Evolutionary conservation across 2,329 filamentous ascomycete species (phyloP), one percentile per base, ranked within the genome.

Genomic region (Penicillium aurantiogriseum): DNA sequence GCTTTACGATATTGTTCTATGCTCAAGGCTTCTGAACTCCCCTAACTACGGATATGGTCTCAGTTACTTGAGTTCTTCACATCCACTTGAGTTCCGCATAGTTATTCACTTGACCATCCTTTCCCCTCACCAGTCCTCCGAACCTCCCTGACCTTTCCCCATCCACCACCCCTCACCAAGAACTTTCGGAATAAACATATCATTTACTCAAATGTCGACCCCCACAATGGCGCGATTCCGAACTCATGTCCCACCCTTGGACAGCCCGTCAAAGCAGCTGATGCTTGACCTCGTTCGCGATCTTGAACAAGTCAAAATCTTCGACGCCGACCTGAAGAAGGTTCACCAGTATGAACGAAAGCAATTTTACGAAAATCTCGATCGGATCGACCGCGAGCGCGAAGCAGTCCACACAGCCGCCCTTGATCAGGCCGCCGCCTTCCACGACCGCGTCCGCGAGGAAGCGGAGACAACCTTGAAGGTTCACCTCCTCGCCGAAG

Each of bases 371-470:
- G 81, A 85, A 23, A 81, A 79, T 25, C 82, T 90, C 29, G 86
- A 91, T 57, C 78, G 79, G 40, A 83, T 85, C 51, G 80, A 84
- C 33, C 81, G 83, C 36, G 86, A 89, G 61, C 83, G 82, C 35
- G 86, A 87, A 68, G 77, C 83, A 49, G 80, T 79, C 54, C 88
- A 91, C 69, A 81, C 82, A 57, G 83, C 86, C 64, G 88, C 88
- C 15, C 81, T 93, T 17, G 83, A 83, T 45, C 82, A 83, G 46
- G 88, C 88, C 4, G 84, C 85, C 48, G 79, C 80, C 15, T 83
- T 88, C 67, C 89, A 92, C 70, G 83, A 89, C 38, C 81, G 83
- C 29, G 82, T 93, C 11, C 81, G 80, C 45, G 74, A 79, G 51
- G 78, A 80, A 49, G 84, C 84, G 4, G 79, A 84, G 66, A 76